These are phyloP conservation scores for Urtica urens DNA, from an alignment of 306 rosid species.

Conservation along the genomic window DNA sequence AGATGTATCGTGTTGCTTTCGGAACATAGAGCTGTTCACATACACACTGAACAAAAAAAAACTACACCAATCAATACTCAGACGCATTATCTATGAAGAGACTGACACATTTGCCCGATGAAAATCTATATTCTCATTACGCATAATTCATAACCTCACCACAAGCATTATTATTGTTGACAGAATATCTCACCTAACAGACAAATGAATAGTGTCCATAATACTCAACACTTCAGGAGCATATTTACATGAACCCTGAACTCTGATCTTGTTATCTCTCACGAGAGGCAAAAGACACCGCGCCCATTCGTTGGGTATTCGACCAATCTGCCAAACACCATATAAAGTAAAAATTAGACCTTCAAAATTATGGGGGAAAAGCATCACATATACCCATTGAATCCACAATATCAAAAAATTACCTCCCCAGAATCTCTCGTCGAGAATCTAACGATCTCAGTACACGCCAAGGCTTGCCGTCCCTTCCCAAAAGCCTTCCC, in stretches of 20 bases:
- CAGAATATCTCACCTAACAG: slow-evolving; percentile 57
- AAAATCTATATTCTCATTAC: no score
- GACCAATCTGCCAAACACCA: slow-evolving; percentile 51
- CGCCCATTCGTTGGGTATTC: slow-evolving; percentile 97
- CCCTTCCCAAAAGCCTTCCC: slow-evolving; percentile 61
- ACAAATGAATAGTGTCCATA: slow-evolving; percentile 68
- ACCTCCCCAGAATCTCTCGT: slow-evolving; percentile 70
- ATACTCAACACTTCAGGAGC: slow-evolving; percentile 60
- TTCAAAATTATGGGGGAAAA: neutral
- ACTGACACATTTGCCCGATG: no score
- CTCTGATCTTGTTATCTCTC: slow-evolving; percentile 56
- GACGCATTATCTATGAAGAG: neutral
- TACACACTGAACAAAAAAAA: slow-evolving; percentile 38
- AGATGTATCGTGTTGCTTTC: slow-evolving; percentile 51
- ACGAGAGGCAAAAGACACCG: slow-evolving; percentile 80
- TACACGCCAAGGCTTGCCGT: slow-evolving; percentile 34
- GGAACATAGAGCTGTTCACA: slow-evolving; percentile 59
- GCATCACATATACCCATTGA: neutral
- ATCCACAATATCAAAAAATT: neutral
- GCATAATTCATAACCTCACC: neutral
- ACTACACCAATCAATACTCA: slow-evolving; percentile 12
- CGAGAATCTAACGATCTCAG: slow-evolving; percentile 82
- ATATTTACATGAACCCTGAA: slow-evolving; percentile 59
- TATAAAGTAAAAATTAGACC: slow-evolving; percentile 9
- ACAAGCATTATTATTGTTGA: neutral